Evolutionary conservation across 2,329 filamentous ascomycete species (phyloP), one percentile per base, ranked within the genome.

Genomic region (Penicillium sp.): DNA sequence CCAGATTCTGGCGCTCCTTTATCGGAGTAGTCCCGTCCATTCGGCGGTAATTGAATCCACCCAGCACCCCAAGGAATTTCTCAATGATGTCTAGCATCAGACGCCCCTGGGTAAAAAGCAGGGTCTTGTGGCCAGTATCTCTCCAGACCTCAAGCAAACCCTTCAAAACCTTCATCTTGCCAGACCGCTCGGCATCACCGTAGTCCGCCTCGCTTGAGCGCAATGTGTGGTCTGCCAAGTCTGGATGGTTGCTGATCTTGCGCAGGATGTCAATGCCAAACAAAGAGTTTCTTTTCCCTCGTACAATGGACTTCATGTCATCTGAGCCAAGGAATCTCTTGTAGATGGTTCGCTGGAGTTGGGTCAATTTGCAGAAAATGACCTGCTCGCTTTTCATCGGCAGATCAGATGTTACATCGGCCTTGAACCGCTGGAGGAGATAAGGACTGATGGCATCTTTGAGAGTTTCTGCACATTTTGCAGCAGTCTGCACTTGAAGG

Each of bases 211-310:
- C 87, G 53, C 78, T 76, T 0, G 82, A 81, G 21, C 83, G 64
- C 1, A 79, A 76, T 65, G 83, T 84, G 65, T 87, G 90, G 65
- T 94, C 87, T 2, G 89, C 78, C 1, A 99, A 80, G 75, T 99
- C 94, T 0, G 95, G 94, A 68, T 99, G 95, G 62, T 99, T 99
- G 79, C 93, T 97, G 53, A 99, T 93, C 75, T 99, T 99, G 50
- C 94, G 87, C 39, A 99, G 79, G 27, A 92, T 89, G 66, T 97
- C 92, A 61, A 99, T 91, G 8, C 93, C 94, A 66, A 88, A 96
- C 0, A 99, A 79, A 2, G 91, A 89, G 68, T 96, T 89, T 4
- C 88, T 84, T 59, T 85, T 88, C 39, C 87, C 86, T 46, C 82
- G 85, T 40, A 93, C 75, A 55, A 97, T 96, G 0, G 88, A 86